Evolutionary conservation across 2,329 filamentous ascomycete genomes (phyloP), one percentile per base, ranked within the genome.

Genomic region (Huntiella decipiens): DNA sequence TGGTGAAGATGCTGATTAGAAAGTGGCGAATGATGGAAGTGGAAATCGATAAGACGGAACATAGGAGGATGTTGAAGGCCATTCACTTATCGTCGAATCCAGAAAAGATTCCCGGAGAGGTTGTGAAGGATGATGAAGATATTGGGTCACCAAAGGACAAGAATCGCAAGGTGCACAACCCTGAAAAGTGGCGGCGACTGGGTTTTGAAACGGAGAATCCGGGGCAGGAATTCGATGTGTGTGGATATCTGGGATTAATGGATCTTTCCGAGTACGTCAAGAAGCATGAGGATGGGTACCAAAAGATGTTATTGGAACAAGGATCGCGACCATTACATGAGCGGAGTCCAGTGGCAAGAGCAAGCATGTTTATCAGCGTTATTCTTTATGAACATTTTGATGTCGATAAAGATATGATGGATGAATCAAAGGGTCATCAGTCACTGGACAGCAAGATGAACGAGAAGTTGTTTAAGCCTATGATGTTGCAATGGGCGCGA

Each of bases 371-470:
- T 0, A 77, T 95, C 34, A 96, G 88, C 1, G 72, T 80, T 54
- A 84, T 92, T 34, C 65, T 98, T 3, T 96, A 91, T 60, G 86
- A 96, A 54, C 86, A 96, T 60, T 98, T 98, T 55, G 86, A 94
- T 50, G 82, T 96, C 35, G 86, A 93, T 54, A 84, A 79, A 58
- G 73, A 77, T 3, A 85, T 92, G 44, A 64, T 81, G 43, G 81
- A 88, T 52, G 86, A 93, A 55, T 68, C 74, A 11, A 81, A 84
- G 59, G 76, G 73, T 16, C 85, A 87, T 55, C 73, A 85, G 52
- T 68, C 77, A 7, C 61, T 86, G 43, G 85, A 93, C 53, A 78
- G 76, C 17, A 77, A 82, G 46, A 81, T 86, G 53, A 79, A 91
- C 55, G 88, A 96, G 58, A 81, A 78, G 56, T 64, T 93, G 4